Evolutionary conservation across 164 flowering plant species (phyloP), one percentile per base, ranked within the genome.

Genomic region (Magnolia officinalis): DNA sequence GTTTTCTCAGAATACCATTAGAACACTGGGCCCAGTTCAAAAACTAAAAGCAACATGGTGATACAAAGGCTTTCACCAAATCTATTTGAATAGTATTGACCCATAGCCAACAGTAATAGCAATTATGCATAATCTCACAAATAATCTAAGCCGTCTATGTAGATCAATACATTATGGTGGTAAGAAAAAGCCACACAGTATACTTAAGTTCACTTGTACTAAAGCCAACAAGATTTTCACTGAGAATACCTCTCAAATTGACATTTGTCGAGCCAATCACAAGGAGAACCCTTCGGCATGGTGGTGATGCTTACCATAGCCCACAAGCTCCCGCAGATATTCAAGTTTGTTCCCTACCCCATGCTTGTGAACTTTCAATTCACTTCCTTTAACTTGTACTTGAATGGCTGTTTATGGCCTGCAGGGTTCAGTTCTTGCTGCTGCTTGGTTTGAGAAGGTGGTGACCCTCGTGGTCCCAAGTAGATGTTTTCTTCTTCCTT

Each of bases 381-480:
- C 14, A 95, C 98, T 82, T 94, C 98, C 82, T 88, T 91, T 67
- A 96, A 87, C 78, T 94, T 94, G 78, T 90, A 95, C 84, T 86
- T 96, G 45, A 96, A 85, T 70, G 82, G 87, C 85, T 94, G 94
- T 86, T 92, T 94, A 7, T 94, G 98, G 63, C 80, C 85, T 1
- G 85, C 64, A 19, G 85, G 5, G 59, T 81, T 87, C 37, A 74
- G 77, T 64, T 91, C 95, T 77, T 86, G 94, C 72, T 84, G 93
- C 45, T 37, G 45, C 83, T 90, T 90, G 63, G 86, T 78, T 66
- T 87, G 96, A 37, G 45, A 37, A 19, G 97, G 97, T 64, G 93
- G 97, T 4, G 95, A 96, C 2, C 95, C 97, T 84, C 91, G 96
- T n/a, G 97, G 99, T 76, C 97, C 99, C 75, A 96, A 81, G 74